Base-by-base conservation (phyloP, 352 stramenopile genomes). In the Phytopythium delawarense region DNA sequence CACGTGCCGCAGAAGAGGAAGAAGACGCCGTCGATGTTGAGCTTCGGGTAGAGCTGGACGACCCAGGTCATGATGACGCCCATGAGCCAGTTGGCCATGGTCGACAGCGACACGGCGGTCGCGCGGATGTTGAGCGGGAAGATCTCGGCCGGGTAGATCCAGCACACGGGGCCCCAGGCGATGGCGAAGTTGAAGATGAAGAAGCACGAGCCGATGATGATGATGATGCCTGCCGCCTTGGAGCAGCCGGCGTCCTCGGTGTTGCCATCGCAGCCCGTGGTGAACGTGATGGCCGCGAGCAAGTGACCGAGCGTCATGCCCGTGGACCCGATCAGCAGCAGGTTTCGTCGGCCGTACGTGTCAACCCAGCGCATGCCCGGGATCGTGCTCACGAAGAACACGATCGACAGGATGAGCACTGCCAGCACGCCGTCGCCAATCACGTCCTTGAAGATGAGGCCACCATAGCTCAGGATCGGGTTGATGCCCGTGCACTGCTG, bases 121-220 rank as follows among this genome's bases (percentile, higher is more conserved):
- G 68, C 71, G 32, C 74, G 71, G 21, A 79, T 57, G 53, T 69
- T 72, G 54, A 79, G 49, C 15, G 71, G 69, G 51, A 79, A 79
- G 55, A 76, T 75, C 66, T 81, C 73, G 44, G 71, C 49, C 30
- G 73, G 71, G 52, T 78, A 75, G 52, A 79, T 72, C 72, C 72
- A 79, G 55, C 70, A 71, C 58, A 79, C 63, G 21, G 72, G 66
- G 1, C 72, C 72, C 72, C 68, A 77, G 5, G 61, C 63, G 21
- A 75, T 72, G 56, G 72, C 72, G 44, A 79, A 79, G 62, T 70
- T 75, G 62, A 75, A 75, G 30, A 72, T 72, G 58, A 75, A 75
- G 40, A 79, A 61, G 40, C 48, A 64, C 20, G 68, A 64, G n/a
- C 52, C 60, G 21, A 78, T 54, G 42, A 81, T 71, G 45, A 80